Conservation (phyloP, 805 yeast genomes). For the Saturnispora ahearnii region DNA sequence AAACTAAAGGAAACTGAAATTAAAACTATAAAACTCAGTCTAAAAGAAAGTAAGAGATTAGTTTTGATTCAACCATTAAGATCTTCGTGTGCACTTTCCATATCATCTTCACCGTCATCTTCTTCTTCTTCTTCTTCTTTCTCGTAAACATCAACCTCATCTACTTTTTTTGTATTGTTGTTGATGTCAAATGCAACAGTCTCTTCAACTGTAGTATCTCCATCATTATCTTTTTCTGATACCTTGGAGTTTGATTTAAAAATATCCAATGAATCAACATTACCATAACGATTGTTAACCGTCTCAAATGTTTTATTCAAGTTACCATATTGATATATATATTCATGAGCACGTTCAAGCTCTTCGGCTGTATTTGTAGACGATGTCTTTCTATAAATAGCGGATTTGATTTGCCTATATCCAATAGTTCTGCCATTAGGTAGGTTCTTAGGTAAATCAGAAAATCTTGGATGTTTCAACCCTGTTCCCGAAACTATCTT, state of each 20-base stretch:
- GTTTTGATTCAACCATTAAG: not conserved
- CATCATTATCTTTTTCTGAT: not conserved
- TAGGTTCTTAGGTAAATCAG: slow-evolving; percentile 7
- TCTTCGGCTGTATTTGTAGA: slow-evolving; percentile 8
- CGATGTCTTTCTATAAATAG: slow-evolving; percentile 12
- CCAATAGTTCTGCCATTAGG: slow-evolving; percentile 10
- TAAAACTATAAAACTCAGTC: not conserved
- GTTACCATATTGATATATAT: slow-evolving; percentile 14
- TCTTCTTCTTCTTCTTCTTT: too few species aligned
- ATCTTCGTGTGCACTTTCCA: too few species aligned
- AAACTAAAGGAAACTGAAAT: not conserved
- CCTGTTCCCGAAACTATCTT: slow-evolving; percentile 2
- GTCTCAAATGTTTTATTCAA: slow-evolving; percentile 16
- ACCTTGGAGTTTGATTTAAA: slow-evolving; percentile 2
- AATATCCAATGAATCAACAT: slow-evolving; percentile 14
- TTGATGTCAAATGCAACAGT: not conserved
- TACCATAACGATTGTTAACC: slow-evolving; percentile 15
- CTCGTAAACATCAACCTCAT: not conserved
- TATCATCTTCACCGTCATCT: too few species aligned
- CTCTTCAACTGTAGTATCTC: not conserved
- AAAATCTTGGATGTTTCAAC: slow-evolving; percentile 13
- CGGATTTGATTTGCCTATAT: slow-evolving; percentile 12
- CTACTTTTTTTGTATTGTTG: not conserved
- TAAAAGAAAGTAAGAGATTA: not conserved
- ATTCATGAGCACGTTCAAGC: slow-evolving; percentile 14